phyloP scores from a whole-genome alignment of 2,329 filamentous ascomycete species.

The Hawksworthiomyces lignivorus region DNA sequence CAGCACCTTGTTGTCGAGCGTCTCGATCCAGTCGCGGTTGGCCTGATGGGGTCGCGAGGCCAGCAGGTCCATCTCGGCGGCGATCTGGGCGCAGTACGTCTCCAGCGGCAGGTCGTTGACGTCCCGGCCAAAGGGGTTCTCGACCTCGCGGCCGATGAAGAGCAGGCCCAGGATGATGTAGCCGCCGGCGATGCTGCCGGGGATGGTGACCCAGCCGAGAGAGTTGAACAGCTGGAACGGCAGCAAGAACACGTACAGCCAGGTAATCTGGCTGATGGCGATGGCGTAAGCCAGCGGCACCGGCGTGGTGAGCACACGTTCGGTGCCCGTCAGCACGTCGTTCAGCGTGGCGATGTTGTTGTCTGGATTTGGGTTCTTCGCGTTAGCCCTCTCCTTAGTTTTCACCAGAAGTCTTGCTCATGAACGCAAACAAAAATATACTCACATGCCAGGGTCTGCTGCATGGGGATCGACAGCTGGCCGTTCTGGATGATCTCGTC shows the following conservation, averaged over 20 bases:
- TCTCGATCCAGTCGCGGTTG: slow-evolving; percentile 39
- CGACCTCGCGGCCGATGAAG: slow-evolving; percentile 59
- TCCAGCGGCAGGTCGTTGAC: slow-evolving; percentile 62
- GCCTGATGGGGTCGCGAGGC: slow-evolving; percentile 45
- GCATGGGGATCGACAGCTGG: slow-evolving; percentile 37
- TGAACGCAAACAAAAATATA: neutral
- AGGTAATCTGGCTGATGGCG: slow-evolving; percentile 67
- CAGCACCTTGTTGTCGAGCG: slow-evolving; percentile 28
- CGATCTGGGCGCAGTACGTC: slow-evolving; percentile 55
- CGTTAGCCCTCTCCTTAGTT: no score
- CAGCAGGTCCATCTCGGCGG: slow-evolving; percentile 56
- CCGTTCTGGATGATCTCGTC: slow-evolving; percentile 45
- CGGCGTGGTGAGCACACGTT: slow-evolving; percentile 65
- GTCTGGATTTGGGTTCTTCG: slow-evolving; percentile 5
- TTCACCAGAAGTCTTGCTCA: no score
- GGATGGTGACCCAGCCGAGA: slow-evolving; percentile 61
- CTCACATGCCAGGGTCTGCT: slow-evolving; percentile 39
- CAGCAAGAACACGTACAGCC: slow-evolving; percentile 63
- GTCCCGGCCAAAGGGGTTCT: slow-evolving; percentile 61
- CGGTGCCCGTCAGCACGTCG: slow-evolving; percentile 57
- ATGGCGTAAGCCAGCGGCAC: slow-evolving; percentile 67
- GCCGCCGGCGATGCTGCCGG: slow-evolving; percentile 54
- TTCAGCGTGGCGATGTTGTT: slow-evolving; percentile 47
- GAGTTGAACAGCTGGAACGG: slow-evolving; percentile 60
- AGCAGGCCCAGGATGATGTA: slow-evolving; percentile 67